Base-by-base conservation (phyloP, 2,329 filamentous ascomycete species). In the Monosporascus sp. region DNA sequence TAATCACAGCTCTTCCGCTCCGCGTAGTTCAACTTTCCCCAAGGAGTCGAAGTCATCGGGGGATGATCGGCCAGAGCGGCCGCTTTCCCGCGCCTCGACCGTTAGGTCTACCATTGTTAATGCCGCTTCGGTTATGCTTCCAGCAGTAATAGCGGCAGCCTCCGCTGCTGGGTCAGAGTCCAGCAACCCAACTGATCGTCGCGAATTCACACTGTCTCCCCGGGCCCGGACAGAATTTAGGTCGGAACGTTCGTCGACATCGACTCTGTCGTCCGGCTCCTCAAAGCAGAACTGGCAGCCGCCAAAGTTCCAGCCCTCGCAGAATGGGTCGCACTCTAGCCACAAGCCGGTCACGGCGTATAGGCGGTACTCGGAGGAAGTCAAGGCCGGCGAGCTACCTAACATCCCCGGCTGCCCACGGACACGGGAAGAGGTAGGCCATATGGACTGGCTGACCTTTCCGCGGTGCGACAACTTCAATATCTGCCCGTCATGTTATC, bases 401-500 rank as follows among this genome's bases (percentile, higher is more conserved):
- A 71, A 74, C 22, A 75, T 92, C 15, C 82, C 88, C 3, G 78
- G 84, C 3, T 96, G 92, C 61, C 86, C 85, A 6, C 80, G 89
- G 55, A 82, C 79, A 39, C 72, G 78, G 5, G 81, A 82, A 11
- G 79, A 83, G 14, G 73, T 80, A 9, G 84, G 85, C 2, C 79
- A 85, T 55, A 76, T 86, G 56, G 90, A 94, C 63, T 97, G 92
- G 89, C 84, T 91, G 56, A 92, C 86, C 0, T 75, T 97, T 5
- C 82, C 83, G 4, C 82, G 83, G 15, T 81, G 85, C 55, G 80
- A 84, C 14, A 81, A 82, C 54, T 88, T 97, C 60, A 83, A 89
- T 57, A 86, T 97, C 46, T 97, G 93, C 62, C 89, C 90, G 0
- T 82, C 81, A 14, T 97, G 93, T 71, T 90, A 89, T 67, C 76